Conservation (phyloP, 2,329 filamentous ascomycete genomes). For the Ascochyta lentis region DNA sequence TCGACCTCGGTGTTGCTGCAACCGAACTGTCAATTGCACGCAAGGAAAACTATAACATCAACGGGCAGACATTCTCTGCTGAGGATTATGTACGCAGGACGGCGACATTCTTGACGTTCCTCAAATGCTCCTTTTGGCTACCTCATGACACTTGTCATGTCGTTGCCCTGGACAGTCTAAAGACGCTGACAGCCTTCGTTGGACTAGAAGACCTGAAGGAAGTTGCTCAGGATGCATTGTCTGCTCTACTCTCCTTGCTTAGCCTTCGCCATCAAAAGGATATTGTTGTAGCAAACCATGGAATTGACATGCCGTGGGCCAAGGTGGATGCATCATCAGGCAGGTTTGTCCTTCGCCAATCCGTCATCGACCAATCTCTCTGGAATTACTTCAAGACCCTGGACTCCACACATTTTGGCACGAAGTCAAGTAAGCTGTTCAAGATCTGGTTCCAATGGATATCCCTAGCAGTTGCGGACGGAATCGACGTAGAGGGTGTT, state of each 20-base stretch:
- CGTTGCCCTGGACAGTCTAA: constrained; percentile 22
- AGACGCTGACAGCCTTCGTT: constrained; percentile 29
- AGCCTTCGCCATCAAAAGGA: constrained; percentile 5
- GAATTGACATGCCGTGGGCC: constrained; percentile 5
- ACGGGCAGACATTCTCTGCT: background rate
- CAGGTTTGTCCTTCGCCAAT: constrained; percentile 5
- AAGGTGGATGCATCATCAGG: background rate
- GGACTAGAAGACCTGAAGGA: constrained; percentile 30
- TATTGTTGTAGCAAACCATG: constrained; percentile 10
- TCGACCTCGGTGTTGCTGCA: constrained; percentile 4
- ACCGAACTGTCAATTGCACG: background rate
- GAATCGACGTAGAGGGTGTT: constrained; percentile 30
- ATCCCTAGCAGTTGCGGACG: constrained; percentile 24
- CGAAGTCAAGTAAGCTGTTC: constrained; percentile 34
- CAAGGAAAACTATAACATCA: background rate
- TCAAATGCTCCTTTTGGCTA: constrained; percentile 44
- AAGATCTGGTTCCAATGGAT: constrained; percentile 49
- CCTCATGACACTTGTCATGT: constrained; percentile 27
- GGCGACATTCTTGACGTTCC: constrained; percentile 32
- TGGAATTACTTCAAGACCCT: constrained; percentile 33
- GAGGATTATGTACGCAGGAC: constrained; percentile 16
- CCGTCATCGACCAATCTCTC: constrained; percentile 30
- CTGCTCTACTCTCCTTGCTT: constrained; percentile 34
- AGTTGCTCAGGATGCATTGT: constrained; percentile 34
- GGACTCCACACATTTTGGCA: constrained; percentile 23